Evolutionary conservation across 441 rosid species (phyloP), one percentile per base, ranked within the genome.

Genomic region (Aleurites moluccanus): DNA sequence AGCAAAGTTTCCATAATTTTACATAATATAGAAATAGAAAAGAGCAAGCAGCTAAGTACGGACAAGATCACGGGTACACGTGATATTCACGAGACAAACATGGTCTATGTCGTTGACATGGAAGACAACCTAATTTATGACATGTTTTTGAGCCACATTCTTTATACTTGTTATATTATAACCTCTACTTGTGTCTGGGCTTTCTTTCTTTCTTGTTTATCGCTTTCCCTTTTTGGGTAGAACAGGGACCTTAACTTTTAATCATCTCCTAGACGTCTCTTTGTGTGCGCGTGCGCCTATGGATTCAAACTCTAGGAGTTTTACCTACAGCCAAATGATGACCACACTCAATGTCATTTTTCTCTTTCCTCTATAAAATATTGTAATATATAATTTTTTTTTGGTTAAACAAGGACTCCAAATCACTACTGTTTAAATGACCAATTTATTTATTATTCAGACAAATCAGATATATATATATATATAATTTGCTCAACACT

Each of bases 1-100:
- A 38, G 30, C 28, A 75, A 60, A 67, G 23, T 65, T 68, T 55
- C 50, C 56, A 25, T 18, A 75, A n/a, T 70, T 62, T 30, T 18
- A 56, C 57, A n/a, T 13, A 14, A 0, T 10, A 7, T 20, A 1
- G 23, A 27, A 38, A 68, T 52, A 62, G 75, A 74, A 73, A 73
- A 77, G 74, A 75, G 63, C 63, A 35, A 61, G 79, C 75, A 65
- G 69, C 59, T 42, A 27, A 45, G 81, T 79, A 64, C 81, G 80
- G 78, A 59, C 76, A 75, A 65, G 77, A 63, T 72, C 80, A 53
- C 10, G 74, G n/a, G 79, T 38, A 45, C 85, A 77, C 82, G 85
- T 85, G 88, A 81, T 13, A 60, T 75, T 81, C 86, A 78, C 83
- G 66, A 68, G 80, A 77, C 75, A 81, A 73, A 70, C 74, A 56